Conservation (phyloP, 768 basidiomycete species). For the Phallus indusiatus region DNA sequence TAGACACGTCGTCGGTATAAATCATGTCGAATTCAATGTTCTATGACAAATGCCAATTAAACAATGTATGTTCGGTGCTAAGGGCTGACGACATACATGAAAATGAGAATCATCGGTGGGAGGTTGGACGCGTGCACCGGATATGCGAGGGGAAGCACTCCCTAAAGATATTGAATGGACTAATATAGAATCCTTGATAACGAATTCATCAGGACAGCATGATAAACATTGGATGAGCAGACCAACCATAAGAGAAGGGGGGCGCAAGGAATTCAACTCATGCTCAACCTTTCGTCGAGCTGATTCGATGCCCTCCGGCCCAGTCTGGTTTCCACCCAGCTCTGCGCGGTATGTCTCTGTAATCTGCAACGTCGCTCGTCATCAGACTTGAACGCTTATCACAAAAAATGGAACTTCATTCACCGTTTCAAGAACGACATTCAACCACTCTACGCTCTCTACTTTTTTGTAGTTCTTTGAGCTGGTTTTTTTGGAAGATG, state of each 20-base stretch:
- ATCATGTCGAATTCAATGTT: conserved; percentile 75
- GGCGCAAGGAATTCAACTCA: conserved; percentile 71
- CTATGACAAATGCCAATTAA: conserved; percentile 28
- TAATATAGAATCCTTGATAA: conserved; percentile 66
- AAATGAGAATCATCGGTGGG: not conserved
- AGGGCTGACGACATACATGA: conserved; percentile 8
- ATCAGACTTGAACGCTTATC: too few relatives aligned
- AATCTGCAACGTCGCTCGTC: conserved; percentile 32
- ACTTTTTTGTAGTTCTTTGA: conserved; percentile 27
- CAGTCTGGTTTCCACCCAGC: conserved; percentile 58
- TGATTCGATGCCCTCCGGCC: conserved; percentile 72
- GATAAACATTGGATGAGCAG: not conserved
- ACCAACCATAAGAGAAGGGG: conserved; percentile 57
- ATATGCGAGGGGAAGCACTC: conserved; percentile 65
- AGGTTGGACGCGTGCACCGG: conserved; percentile 48
- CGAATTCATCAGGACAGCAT: not conserved
- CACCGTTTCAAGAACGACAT: conserved; percentile 75
- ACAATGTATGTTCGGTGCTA: not conserved
- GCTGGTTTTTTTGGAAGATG: not conserved
- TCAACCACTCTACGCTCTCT: conserved; percentile 91
- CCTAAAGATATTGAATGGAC: conserved; percentile 83
- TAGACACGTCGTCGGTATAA: conserved; percentile 75
- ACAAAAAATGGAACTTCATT: conserved; percentile 16
- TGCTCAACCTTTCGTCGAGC: conserved; percentile 71
- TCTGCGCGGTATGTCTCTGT: conserved; percentile 68